These are phyloP conservation scores for Dactylis glomerata DNA, from an alignment of 176 grass and related monocot genomes.

Conservation along the genomic window DNA sequence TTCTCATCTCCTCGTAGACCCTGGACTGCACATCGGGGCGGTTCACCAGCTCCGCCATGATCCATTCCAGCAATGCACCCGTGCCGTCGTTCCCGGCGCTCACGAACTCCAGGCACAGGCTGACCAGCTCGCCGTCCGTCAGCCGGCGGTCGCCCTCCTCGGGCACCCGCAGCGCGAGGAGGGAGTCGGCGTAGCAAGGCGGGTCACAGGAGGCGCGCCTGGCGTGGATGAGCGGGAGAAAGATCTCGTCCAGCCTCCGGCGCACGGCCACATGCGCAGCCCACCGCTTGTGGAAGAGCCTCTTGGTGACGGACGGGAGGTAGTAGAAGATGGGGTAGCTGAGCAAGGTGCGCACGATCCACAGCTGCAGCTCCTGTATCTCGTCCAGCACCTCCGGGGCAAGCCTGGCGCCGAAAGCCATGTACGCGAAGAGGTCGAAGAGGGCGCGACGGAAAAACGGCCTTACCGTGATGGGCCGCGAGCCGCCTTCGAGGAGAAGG, in stretches of 20 bases:
- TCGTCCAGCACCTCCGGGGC: slow-evolving; percentile 24
- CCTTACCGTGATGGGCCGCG: slow-evolving; percentile 9
- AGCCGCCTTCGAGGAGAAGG: background rate
- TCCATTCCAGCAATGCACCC: slow-evolving; percentile 48
- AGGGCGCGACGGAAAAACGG: slow-evolving; percentile 36
- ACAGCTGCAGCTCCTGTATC: slow-evolving; percentile 24
- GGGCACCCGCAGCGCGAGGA: slow-evolving; percentile 13
- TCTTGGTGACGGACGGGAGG: slow-evolving; percentile 49
- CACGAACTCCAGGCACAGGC: slow-evolving; percentile 56
- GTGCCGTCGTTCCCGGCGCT: slow-evolving; percentile 45
- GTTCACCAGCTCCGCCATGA: slow-evolving; percentile 57
- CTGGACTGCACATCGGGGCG: slow-evolving; percentile 30
- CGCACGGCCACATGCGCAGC: background rate
- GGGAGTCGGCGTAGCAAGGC: slow-evolving; percentile 41
- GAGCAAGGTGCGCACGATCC: background rate
- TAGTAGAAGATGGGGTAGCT: slow-evolving; percentile 44
- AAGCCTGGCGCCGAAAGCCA: slow-evolving; percentile 52
- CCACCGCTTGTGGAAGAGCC: slow-evolving; percentile 41
- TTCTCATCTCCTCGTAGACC: slow-evolving; percentile 28
- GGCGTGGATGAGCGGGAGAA: slow-evolving; percentile 30
- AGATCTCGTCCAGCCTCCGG: slow-evolving; percentile 32
- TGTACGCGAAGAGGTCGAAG: slow-evolving; percentile 46
- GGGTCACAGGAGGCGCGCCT: background rate
- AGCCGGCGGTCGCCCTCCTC: slow-evolving; percentile 39
- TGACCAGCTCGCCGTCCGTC: slow-evolving; percentile 35